Base-by-base conservation (phyloP, 2,329 filamentous ascomycete species). In the Emmonsiellopsis sp. region DNA sequence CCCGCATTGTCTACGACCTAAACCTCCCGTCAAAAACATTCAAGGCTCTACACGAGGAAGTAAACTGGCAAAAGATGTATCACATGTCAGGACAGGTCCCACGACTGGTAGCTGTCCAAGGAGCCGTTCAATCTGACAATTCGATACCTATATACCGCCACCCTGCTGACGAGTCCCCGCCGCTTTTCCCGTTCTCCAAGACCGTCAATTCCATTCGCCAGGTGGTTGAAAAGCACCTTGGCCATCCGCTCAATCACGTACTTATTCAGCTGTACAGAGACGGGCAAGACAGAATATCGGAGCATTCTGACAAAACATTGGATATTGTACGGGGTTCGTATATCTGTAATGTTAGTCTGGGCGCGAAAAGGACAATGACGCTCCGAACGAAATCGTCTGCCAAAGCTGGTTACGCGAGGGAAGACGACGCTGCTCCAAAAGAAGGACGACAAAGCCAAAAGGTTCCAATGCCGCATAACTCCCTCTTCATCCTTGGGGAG, bases 301-400 rank as follows among this genome's bases (percentile, higher is more conserved):
- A 98, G 66, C 93, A 98, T 65, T 94, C 89, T 40, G 93, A 98
- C 68, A 98, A 98, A 72, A 95, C 92, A 0, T 76, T 98, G 27
- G 93, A 98, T 66, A 93, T 98, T 53, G 84, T 83, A 10, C 82
- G 80, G 31, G 83, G 78, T 4, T 93, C 87, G 27, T 91, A 79
- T 55, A 95, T 98, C 60, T 89, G 91, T 59, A 98, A 97, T 64
- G 83, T 95, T 49, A 95, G 89, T 59, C 79, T 97, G n/a, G 93
- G 93, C 1, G 91, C 92, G 0, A 85, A 94, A 70, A 79, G 93
- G 51, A 91, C 84, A 2, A 96, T 97, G 91, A 79, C 87, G 0
- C 80, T 98, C 37, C 83, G 93, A 50, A 92, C 86, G 9, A 86
- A 86, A 57, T 66, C 65, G 42, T 71, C 73, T 33, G 77, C 61